Percentiles rank a stretch among this genome's conserved stretches.
Conservation (phyloP, 2,329 filamentous ascomycete genomes). For the Epichloe coenophiala region DNA sequence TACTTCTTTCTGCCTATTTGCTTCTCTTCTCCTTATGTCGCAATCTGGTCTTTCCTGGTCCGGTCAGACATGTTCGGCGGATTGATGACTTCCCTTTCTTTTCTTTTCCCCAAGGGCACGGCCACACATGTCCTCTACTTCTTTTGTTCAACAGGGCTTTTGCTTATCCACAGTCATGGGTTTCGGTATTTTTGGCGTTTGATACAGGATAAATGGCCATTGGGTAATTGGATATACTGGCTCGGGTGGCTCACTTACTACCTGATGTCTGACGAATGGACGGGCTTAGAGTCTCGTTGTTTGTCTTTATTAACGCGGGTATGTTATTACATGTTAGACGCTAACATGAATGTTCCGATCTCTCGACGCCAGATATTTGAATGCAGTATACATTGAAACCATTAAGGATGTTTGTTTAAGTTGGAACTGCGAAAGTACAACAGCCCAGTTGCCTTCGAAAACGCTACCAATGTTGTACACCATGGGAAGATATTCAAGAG, state of each 20-base stretch:
- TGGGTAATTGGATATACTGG: background rate
- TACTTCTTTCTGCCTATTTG: background rate
- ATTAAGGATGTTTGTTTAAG: background rate
- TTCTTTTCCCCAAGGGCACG: background rate
- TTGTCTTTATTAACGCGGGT: background rate
- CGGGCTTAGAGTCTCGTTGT: background rate
- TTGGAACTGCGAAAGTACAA: no score
- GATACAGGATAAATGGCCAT: slow-evolving; percentile 1
- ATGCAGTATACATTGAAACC: background rate
- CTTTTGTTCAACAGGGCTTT: background rate
- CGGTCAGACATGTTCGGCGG: background rate
- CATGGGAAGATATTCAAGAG: no score
- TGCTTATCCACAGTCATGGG: background rate
- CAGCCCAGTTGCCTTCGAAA: background rate
- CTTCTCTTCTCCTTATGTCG: background rate
- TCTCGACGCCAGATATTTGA: background rate
- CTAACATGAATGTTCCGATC: background rate
- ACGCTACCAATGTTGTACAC: background rate
- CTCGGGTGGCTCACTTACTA: slow-evolving; percentile 1
- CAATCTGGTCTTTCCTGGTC: background rate
- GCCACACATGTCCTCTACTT: background rate
- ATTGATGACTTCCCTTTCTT: background rate
- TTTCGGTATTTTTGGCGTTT: slow-evolving; percentile 1
- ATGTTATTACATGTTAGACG: background rate
- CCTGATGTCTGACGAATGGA: slow-evolving; percentile 1